Evolutionary conservation across 129 eudicot genomes (phyloP), one percentile per base, ranked within the genome.

Genomic region (Flaveria brownii): DNA sequence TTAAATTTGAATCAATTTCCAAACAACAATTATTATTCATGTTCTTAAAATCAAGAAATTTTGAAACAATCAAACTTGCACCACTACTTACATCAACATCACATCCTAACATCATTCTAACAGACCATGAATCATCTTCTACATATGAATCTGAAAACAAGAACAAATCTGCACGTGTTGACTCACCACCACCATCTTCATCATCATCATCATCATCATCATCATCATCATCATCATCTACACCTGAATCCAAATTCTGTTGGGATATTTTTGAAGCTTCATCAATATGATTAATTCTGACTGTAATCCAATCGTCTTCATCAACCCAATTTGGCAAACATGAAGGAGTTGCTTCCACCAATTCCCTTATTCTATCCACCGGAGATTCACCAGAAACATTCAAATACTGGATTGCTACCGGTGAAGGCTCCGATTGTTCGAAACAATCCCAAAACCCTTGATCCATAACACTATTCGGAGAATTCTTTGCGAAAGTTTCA

Each of bases 391-490:
- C 77, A 22, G 78, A 49, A 69, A 49, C 47, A 30, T 17, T 67
- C 36, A 15, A 2, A 3, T 16, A 51, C 9, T 9, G 23, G 46
- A 12, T 28, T 20, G 46, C 22, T 1, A 1, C 69, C 9, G 22
- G 74, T 13, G 83, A 73, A 59, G 77, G 9, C n/a, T 77, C 88
- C 4, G 62, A 1, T 57, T 62, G 86, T 30, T 83, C 86, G 2
- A 81, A 10, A 12, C 81, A 81, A 55, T 90, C 91, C 98, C 98
- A 93, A 13, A 90, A 78, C 18, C 86, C 84, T 63, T 83, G 93
- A 81, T 89, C 97, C 73, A 86, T 60, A 1, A 84, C 73, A 66
- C 93, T 81, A 6, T 83, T 87, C 49, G 97, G 97, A 64, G 97
- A 87, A 25, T 80, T 84, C 36, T 72, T 68, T 2, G 36, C 22